Conservation (phyloP, 2,329 filamentous ascomycete species). For the Fusarium nematophilum region DNA sequence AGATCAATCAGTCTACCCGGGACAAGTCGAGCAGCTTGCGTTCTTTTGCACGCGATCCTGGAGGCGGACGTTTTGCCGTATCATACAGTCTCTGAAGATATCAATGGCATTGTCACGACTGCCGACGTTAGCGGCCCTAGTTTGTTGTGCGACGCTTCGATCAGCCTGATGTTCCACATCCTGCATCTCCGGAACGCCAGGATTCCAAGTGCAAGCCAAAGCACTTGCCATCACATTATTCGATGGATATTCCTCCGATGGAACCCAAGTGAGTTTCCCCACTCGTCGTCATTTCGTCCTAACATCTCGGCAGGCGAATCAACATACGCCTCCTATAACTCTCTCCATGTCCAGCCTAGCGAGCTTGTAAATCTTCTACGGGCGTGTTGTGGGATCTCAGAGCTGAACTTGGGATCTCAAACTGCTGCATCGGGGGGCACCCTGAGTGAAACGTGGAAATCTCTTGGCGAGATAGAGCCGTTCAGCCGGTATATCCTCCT, state of each 20-base stretch:
- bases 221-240: conserved; percentile 77
- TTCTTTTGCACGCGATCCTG: conserved; percentile 77
- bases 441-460: conserved; percentile 61
- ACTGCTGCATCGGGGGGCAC: conserved; percentile 58
- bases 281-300: not conserved
- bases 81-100: conserved; percentile 73
- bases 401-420: conserved; percentile 45
- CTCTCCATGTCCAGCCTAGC: conserved; percentile 70
- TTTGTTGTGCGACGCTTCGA: conserved; percentile 80
- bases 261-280: conserved; percentile 75
- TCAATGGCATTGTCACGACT: conserved; percentile 78
- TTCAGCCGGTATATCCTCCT: conserved; percentile 68
- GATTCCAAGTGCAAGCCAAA: conserved; percentile 74
- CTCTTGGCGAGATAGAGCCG: conserved; percentile 55
- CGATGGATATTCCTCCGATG: conserved; percentile 86
- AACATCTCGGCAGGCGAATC: conserved; percentile 67
- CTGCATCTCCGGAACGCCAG: conserved; percentile 74
- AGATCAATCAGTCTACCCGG: conserved; percentile 76
- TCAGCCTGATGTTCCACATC: conserved; percentile 77
- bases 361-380: conserved; percentile 77
- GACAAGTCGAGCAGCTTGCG: conserved; percentile 81
- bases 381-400: conserved; percentile 69
- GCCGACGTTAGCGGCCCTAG: conserved; percentile 86
- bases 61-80: conserved; percentile 74
- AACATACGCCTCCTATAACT: conserved; percentile 72